Conservation (phyloP, 805 yeast species). For the Kodamaea fukazawae region DNA sequence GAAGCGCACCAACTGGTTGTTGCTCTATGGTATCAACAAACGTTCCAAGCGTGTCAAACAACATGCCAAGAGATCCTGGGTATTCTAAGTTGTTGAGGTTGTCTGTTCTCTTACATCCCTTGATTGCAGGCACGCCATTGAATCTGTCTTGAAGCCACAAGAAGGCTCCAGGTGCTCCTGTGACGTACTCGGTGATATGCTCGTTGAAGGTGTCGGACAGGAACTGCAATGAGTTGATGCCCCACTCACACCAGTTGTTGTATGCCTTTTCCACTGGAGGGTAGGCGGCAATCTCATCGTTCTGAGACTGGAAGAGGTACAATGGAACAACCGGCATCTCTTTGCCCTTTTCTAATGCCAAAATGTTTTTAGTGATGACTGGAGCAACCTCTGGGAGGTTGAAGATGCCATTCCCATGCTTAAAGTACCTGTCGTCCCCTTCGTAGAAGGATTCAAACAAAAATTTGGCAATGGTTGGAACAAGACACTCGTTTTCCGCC, state of each 20-base stretch:
- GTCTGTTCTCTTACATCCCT: slow-evolving; percentile 33
- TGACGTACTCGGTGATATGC: slow-evolving; percentile 18
- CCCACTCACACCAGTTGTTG: slow-evolving; percentile 26
- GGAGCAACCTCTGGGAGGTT: slow-evolving; percentile 1
- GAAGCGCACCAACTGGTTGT: too few species aligned
- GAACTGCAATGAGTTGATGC: slow-evolving; percentile 19
- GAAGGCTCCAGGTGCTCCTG: slow-evolving; percentile 18
- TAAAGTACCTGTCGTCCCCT: slow-evolving; percentile 13
- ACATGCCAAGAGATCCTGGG: slow-evolving; percentile 28
- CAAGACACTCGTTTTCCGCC: slow-evolving; percentile 4
- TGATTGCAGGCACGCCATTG: slow-evolving; percentile 13
- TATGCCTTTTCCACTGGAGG: slow-evolving; percentile 14
- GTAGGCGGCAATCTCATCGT: slow-evolving; percentile 14
- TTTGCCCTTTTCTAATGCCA: slow-evolving; percentile 3
- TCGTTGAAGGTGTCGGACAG: slow-evolving; percentile 23
- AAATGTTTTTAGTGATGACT: slow-evolving; percentile 4
- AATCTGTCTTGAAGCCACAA: slow-evolving; percentile 18
- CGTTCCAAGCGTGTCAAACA: too few species aligned
- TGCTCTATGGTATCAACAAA: too few species aligned
- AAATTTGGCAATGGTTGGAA: slow-evolving; percentile 2
- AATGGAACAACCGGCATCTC: slow-evolving; percentile 10
- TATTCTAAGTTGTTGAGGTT: slow-evolving; percentile 45
- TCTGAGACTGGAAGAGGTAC: slow-evolving; percentile 11
- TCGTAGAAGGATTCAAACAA: slow-evolving; percentile 8
- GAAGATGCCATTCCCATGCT: slow-evolving; percentile 11